Percentiles rank a stretch among this genome's conserved stretches.
Evolutionary conservation across 768 basidiomycete genomes (phyloP).

Genomic region (Arthromyces matolae): DNA sequence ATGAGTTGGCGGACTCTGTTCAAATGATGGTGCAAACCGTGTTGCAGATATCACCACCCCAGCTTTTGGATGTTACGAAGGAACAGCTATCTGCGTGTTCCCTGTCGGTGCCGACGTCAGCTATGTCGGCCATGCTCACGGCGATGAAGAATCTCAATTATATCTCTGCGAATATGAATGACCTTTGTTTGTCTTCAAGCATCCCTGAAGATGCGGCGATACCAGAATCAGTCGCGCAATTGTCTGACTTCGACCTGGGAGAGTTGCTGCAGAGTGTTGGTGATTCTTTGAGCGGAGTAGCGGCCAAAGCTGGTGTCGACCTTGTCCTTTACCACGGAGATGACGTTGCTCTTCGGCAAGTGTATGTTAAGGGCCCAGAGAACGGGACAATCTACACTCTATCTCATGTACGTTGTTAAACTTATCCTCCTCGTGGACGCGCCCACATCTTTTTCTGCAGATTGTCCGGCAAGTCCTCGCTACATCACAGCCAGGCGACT

Average conservation of each 20-base stretch:
- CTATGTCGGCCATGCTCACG: slow-evolving; percentile 84
- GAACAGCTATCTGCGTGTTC: slow-evolving; percentile 92
- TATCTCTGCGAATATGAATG: slow-evolving; percentile 79
- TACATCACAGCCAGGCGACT: slow-evolving; percentile 68
- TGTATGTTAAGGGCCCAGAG: slow-evolving; percentile 82
- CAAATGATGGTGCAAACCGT: slow-evolving; percentile 91
- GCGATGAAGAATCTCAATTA: slow-evolving; percentile 94
- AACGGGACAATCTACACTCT: slow-evolving; percentile 78
- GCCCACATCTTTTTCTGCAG: slow-evolving; percentile 43
- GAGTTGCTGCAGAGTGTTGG: slow-evolving; percentile 88
- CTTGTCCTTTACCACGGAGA: slow-evolving; percentile 89
- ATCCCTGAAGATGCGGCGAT: neutral
- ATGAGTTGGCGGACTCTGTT: slow-evolving; percentile 87
- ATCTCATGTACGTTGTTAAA: slow-evolving; percentile 65
- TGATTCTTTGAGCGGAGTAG: slow-evolving; percentile 80
- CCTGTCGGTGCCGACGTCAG: slow-evolving; percentile 81
- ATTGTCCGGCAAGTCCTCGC: slow-evolving; percentile 79
- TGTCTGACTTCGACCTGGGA: slow-evolving; percentile 87
- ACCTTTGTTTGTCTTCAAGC: slow-evolving; percentile 34
- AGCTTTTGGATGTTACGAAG: slow-evolving; percentile 87
- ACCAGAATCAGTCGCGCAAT: slow-evolving; percentile 8
- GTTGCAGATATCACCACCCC: slow-evolving; percentile 84
- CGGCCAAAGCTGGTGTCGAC: slow-evolving; percentile 83
- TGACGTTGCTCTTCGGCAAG: slow-evolving; percentile 74
- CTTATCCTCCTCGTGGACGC: slow-evolving; percentile 12